phyloP scores from a whole-genome alignment of 139 green algal species.

The Astrephomene gubernaculifera region DNA sequence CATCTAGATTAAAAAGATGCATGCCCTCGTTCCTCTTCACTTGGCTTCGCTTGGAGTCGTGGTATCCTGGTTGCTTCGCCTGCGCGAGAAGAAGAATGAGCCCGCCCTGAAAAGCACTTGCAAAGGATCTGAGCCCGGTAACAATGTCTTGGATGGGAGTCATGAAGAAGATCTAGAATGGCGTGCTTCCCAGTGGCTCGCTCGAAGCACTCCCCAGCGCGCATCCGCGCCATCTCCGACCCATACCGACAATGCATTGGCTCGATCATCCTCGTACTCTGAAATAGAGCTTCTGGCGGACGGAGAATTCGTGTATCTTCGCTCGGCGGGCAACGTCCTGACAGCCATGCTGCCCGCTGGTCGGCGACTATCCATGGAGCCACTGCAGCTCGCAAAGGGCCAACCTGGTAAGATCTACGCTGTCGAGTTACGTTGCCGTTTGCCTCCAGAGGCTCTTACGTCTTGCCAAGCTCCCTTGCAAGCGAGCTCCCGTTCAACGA shows the following conservation, averaged over 20 bases:
- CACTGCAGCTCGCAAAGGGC: not conserved
- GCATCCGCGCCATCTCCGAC: not conserved
- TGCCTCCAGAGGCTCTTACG: too few relatives aligned
- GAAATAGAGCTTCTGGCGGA: slow-evolving; percentile 19
- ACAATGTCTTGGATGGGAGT: not conserved
- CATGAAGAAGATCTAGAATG: slow-evolving; percentile 1
- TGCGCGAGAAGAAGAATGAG: not conserved
- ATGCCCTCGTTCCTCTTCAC: slow-evolving; percentile 1
- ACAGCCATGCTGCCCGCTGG: slow-evolving; percentile 1
- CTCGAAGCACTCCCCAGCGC: not conserved
- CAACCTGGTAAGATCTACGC: slow-evolving; percentile 2
- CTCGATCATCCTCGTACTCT: not conserved
- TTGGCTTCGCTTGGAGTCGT: not conserved
- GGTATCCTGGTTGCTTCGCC: not conserved
- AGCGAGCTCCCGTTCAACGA: too few relatives aligned
- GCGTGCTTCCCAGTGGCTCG: slow-evolving; percentile 6
- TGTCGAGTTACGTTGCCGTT: too few relatives aligned
- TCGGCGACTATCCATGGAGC: not conserved
- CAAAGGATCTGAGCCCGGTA: not conserved
- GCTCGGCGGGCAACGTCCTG: not conserved
- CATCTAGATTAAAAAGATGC: not conserved
- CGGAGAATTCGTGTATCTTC: slow-evolving; percentile 2
- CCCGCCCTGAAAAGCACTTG: not conserved
- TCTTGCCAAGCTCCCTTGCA: too few relatives aligned
- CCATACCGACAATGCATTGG: too few relatives aligned